These are phyloP conservation scores for Trichomonas tenax DNA, from an alignment of 208 protist species.

Conservation along the genomic window DNA sequence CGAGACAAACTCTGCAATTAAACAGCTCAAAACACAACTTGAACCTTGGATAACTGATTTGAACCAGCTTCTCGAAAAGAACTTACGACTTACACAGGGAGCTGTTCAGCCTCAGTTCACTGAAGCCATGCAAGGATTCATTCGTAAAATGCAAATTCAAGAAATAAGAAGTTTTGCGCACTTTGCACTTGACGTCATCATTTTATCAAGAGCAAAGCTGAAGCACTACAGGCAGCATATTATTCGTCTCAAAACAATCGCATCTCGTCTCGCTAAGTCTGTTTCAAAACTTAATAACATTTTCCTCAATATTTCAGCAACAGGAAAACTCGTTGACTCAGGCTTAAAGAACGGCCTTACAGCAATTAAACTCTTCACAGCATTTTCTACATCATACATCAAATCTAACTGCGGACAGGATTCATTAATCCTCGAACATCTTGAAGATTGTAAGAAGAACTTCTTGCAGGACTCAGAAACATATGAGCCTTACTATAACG, in stretches of 20 bases:
- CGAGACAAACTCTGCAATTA: not conserved
- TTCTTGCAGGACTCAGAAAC: not conserved
- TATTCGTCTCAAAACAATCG: not conserved
- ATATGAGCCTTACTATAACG: not conserved
- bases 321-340: not conserved
- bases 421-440: not conserved
- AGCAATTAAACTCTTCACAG: not conserved
- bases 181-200: not conserved
- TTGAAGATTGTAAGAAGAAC: not conserved
- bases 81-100: not conserved
- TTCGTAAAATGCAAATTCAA: not conserved
- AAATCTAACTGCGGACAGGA: not conserved
- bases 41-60: not conserved
- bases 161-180: not conserved
- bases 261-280: not conserved
- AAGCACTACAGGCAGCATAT: not conserved
- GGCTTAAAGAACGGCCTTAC: not conserved
- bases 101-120: not conserved
- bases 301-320: not conserved
- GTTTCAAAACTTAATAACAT: not conserved
- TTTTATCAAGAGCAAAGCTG: not conserved
- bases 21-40: not conserved
- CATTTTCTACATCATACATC: not conserved
- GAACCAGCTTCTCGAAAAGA: not conserved
- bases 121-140: not conserved